A percentile compares a stretch with the other conserved stretches of the same genome.
phyloP scores from a whole-genome alignment of 2,329 filamentous ascomycete genomes.

The Sclerotinia subarctica region DNA sequence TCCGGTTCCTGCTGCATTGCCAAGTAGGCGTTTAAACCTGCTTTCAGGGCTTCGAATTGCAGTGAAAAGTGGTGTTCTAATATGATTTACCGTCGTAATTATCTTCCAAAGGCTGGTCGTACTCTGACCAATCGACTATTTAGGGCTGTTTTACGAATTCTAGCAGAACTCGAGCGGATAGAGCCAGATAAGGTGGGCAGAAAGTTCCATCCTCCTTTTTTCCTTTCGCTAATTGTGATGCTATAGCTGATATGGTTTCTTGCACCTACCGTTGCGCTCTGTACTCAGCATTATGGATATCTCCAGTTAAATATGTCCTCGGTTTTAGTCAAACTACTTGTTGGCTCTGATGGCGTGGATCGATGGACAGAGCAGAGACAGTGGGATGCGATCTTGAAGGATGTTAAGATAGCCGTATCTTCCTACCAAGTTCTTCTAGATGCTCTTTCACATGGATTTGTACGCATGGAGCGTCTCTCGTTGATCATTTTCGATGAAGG shows the following conservation, averaged over 20 bases:
- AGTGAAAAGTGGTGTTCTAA: background rate
- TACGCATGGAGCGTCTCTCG: conserved; percentile 51
- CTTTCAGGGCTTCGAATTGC: too few relatives aligned
- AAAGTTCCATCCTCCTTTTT: background rate
- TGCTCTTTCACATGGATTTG: conserved; percentile 60
- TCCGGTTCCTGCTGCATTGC: background rate
- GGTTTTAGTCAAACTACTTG: conserved; percentile 51
- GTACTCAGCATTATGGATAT: conserved; percentile 61
- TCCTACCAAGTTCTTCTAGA: conserved; percentile 59
- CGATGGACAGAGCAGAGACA: conserved; percentile 57
- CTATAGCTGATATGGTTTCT: conserved; percentile 66
- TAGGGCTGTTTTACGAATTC: conserved; percentile 62
- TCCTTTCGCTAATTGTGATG: conserved; percentile 24
- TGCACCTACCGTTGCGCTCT: conserved; percentile 65
- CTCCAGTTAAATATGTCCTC: conserved; percentile 57
- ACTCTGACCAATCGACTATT: background rate
- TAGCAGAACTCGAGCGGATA: conserved; percentile 57
- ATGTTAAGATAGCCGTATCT: conserved; percentile 58
- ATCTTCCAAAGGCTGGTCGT: background rate
- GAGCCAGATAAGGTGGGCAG: conserved; percentile 50
- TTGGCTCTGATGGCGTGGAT: conserved; percentile 57
- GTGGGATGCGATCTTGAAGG: conserved; percentile 58
- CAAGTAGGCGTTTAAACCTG: background rate
- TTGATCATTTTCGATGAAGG: conserved; percentile 67
- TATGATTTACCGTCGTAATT: background rate